Evolutionary conservation across 108 stramenopile genomes (phyloP).

Genomic region (Nannochloropsis oceanica): DNA sequence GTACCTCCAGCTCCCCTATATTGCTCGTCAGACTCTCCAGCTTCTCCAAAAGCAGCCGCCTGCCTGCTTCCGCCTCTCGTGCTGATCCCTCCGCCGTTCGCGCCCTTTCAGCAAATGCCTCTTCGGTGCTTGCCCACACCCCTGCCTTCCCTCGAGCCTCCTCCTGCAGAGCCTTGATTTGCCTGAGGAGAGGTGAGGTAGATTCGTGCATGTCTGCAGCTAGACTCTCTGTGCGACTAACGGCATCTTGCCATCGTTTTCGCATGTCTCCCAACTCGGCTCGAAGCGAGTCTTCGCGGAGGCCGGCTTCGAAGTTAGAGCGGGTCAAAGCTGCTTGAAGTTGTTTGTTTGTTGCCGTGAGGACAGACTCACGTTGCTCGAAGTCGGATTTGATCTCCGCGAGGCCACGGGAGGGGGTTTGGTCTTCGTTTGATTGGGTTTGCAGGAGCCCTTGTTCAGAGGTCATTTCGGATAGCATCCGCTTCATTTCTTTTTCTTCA

Average conservation of each 20-base stretch:
- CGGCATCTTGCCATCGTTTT: slow-evolving; percentile 18
- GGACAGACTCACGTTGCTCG: background rate
- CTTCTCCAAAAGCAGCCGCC: background rate
- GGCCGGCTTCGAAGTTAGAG: slow-evolving; percentile 2
- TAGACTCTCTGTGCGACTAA: slow-evolving; percentile 4
- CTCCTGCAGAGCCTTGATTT: slow-evolving; percentile 5
- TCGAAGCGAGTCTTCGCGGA: background rate
- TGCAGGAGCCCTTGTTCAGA: background rate
- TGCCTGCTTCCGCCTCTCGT: background rate
- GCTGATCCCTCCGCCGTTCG: background rate
- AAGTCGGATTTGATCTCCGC: background rate
- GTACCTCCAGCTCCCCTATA: background rate
- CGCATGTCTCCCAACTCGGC: background rate
- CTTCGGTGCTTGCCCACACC: slow-evolving; percentile 1
- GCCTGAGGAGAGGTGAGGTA: slow-evolving; percentile 12
- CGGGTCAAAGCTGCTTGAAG: slow-evolving; percentile 11
- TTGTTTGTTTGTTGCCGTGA: background rate
- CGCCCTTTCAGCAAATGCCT: background rate
- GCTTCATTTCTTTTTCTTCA: slow-evolving; percentile 17
- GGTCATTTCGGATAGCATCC: background rate
- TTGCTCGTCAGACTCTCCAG: background rate
- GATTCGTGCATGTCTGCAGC: slow-evolving; percentile 13
- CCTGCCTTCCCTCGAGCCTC: background rate
- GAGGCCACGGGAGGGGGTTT: background rate
- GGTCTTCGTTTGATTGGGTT: background rate